Evolutionary conservation across 2,329 filamentous ascomycete genomes (phyloP).

Genomic region (Phaeosphaeria sp.): DNA sequence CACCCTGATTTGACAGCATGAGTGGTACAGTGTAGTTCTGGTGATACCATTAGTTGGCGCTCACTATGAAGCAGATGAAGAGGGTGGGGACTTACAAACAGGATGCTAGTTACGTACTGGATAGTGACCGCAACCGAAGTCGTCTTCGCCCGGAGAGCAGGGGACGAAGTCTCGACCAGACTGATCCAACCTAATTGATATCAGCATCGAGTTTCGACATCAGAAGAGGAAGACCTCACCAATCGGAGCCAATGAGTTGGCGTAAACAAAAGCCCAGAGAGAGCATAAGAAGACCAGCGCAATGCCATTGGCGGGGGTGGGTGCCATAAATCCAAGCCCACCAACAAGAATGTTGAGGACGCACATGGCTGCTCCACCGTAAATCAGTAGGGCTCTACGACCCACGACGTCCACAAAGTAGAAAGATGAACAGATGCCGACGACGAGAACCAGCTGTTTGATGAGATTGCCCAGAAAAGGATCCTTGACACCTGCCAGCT

Average conservation of each 20-base stretch:
- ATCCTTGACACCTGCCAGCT: slow-evolving; percentile 7
- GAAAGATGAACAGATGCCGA: slow-evolving; percentile 8
- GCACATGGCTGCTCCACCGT: slow-evolving; percentile 5
- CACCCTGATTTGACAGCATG: slow-evolving; percentile 11
- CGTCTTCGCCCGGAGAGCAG: slow-evolving; percentile 7
- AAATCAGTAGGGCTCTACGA: slow-evolving; percentile 1
- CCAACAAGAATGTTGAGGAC: slow-evolving; percentile 6
- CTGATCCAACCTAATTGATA: slow-evolving; percentile 5
- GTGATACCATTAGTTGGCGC: not conserved
- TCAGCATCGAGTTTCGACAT: not conserved
- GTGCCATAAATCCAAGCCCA: slow-evolving; percentile 10
- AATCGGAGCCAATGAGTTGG: slow-evolving; percentile 10
- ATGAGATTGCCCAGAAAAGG: slow-evolving; percentile 12
- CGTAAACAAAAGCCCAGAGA: slow-evolving; percentile 11
- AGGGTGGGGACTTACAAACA: not conserved
- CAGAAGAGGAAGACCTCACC: not conserved
- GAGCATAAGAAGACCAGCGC: slow-evolving; percentile 8
- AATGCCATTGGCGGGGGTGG: slow-evolving; percentile 3
- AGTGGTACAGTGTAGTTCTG: slow-evolving; percentile 9
- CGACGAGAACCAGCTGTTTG: slow-evolving; percentile 8
- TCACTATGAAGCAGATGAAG: not conserved
- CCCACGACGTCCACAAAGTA: slow-evolving; percentile 7
- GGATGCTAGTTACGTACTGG: slow-evolving; percentile 8
- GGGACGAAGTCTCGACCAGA: slow-evolving; percentile 9
- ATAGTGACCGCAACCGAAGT: slow-evolving; percentile 10